phyloP scores from a whole-genome alignment of 106 monocot species.

The Acorus gramineus region DNA sequence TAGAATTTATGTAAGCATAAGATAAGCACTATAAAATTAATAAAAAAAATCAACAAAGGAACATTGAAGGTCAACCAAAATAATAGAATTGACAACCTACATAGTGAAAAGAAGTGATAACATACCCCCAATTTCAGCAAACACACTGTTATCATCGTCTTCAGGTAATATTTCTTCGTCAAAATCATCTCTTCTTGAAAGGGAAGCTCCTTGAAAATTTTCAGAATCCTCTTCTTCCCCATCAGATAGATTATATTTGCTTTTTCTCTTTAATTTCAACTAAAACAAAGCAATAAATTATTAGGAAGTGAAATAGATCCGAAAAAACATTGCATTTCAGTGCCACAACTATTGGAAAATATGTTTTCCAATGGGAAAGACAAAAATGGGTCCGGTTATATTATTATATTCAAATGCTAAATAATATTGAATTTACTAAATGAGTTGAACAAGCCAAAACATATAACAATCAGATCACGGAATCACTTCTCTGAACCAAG shows the following conservation, averaged over 20 bases:
- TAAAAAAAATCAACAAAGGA: background rate
- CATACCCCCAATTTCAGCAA: slow-evolving; percentile 5
- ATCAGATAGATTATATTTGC: slow-evolving; percentile 74
- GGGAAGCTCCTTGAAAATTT: slow-evolving; percentile 5
- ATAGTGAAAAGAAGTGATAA: background rate
- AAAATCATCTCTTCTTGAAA: slow-evolving; percentile 68
- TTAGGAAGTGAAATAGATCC: background rate
- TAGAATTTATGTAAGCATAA: no score
- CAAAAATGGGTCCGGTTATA: no score
- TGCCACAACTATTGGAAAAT: no score
- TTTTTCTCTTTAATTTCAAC: slow-evolving; percentile 61
- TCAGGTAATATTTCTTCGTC: slow-evolving; percentile 50
- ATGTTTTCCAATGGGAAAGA: no score
- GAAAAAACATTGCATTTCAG: no score
- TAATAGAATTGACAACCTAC: background rate
- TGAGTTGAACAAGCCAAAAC: no score
- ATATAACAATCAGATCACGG: no score
- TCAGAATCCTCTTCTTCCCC: slow-evolving; percentile 44
- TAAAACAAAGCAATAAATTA: slow-evolving; percentile 13
- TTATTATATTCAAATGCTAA: no score
- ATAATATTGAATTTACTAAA: no score
- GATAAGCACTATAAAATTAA: slow-evolving; percentile 5
- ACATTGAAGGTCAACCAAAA: no score
- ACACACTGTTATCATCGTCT: slow-evolving; percentile 48
- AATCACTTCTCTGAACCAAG: no score